Base-by-base conservation (phyloP, 352 stramenopile genomes). In the Phytophthora nicotianae region DNA sequence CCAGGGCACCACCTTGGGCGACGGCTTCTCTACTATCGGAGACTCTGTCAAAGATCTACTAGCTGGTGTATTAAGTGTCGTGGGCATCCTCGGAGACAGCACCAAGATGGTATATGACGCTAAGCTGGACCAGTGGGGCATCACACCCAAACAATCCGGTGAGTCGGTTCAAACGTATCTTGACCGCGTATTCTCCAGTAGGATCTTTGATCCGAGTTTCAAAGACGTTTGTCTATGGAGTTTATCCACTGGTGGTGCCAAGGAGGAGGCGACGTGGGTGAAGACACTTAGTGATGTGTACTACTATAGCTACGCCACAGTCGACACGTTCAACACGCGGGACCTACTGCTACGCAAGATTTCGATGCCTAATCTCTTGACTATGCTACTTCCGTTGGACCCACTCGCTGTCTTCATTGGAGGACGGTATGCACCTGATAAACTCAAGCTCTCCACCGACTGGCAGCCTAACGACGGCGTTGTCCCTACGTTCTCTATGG, bases 261-360 rank as follows among this genome's bases (percentile, higher is more conserved):
- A 68, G 16, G 78, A 88, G 50, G 78, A 88, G 40, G 74, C 58
- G 11, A 70, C 65, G 37, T 88, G 78, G 75, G 75, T 87, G 10
- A 65, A 66, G 45, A 88, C 77, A 41, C 65, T 86, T 3, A 55
- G 74, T 20, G 65, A 81, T 48, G 67, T 88, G 11, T 86, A 81
- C 63, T 86, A 89, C 68, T 89, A 76, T 49, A 86, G 74, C 54
- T 83, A 80, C 57, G 50, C 60, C 19, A 86, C 72, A 2, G 42
- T 72, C 9, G 74, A 85, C 60, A 83, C 74, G 50, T 80, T 69
- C 49, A 27, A 50, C 19, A 64, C 63, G 20, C 37, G 45, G 19
- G 64, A 86, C 43, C 54, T 73, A 27, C 40, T 77, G 1, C 47
- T 85, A 5, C 71, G 63, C 10, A 74, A 74, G 33, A 67, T 88